phyloP scores from a whole-genome alignment of 2,329 filamentous ascomycete genomes.

The Ceratocystis destructans region DNA sequence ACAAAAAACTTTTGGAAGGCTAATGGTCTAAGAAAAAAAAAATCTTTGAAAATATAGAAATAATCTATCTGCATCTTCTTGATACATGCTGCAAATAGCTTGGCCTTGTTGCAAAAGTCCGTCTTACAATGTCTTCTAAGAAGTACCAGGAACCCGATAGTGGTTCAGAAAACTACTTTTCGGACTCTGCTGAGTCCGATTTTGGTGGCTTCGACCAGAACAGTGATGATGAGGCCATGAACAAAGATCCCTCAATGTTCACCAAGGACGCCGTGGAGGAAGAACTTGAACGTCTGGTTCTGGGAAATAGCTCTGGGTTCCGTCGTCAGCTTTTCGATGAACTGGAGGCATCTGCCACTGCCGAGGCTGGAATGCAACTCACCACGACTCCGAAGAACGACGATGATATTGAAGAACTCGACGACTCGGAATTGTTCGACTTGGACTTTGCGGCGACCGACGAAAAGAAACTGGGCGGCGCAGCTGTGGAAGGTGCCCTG shows the following conservation, averaged over 20 bases:
- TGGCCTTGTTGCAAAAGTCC: neutral
- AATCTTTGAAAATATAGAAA: conserved; percentile 7
- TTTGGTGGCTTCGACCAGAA: conserved; percentile 24
- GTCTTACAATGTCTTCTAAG: conserved; percentile 12
- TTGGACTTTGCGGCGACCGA: conserved; percentile 44
- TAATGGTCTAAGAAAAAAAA: conserved; percentile 14
- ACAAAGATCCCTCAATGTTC: conserved; percentile 23
- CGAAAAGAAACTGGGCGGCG: conserved; percentile 24
- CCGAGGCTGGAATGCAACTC: conserved; percentile 25
- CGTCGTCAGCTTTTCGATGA: conserved; percentile 51
- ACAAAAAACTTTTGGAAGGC: conserved; percentile 17
- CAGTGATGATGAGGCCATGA: conserved; percentile 22
- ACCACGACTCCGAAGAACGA: conserved; percentile 34
- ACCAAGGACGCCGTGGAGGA: conserved; percentile 74
- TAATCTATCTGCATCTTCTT: neutral
- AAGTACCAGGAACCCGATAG: conserved; percentile 8
- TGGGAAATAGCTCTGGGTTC: conserved; percentile 78
- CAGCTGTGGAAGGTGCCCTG: conserved; percentile 19
- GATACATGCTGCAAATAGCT: neutral
- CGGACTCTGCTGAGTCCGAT: conserved; percentile 22
- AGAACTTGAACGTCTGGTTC: conserved; percentile 74
- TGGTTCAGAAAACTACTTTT: conserved; percentile 23
- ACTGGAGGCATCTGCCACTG: conserved; percentile 23
- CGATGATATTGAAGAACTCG: conserved; percentile 42
- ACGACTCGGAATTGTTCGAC: conserved; percentile 76